Conservation (phyloP, 2,329 filamentous ascomycete genomes). For the Pseudovirgaria hyperparasitica region DNA sequence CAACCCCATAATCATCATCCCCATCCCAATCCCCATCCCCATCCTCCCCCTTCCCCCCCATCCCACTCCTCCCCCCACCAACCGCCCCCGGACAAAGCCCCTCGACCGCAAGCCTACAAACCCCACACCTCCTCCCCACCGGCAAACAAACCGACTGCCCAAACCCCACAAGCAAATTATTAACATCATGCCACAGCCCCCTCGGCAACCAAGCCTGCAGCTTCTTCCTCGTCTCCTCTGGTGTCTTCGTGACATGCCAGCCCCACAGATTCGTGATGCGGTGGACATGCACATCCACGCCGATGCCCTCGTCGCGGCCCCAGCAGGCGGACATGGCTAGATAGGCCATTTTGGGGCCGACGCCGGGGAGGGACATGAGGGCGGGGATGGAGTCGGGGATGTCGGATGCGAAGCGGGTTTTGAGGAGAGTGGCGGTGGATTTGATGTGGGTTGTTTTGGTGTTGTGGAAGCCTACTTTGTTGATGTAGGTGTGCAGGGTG, state of each 20-base stretch:
- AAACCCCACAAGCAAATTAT: constrained; percentile 74
- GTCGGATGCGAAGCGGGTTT: constrained; percentile 57
- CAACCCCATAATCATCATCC: constrained; percentile 16
- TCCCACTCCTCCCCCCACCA: constrained; percentile 34
- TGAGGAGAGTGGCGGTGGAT: constrained; percentile 57
- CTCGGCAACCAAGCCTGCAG: constrained; percentile 73
- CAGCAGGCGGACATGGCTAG: constrained; percentile 69
- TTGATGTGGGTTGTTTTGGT: constrained; percentile 84
- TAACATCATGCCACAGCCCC: constrained; percentile 86
- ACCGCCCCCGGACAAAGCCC: constrained; percentile 55
- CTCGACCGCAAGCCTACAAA: constrained; percentile 65
- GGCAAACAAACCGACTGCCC: constrained; percentile 80
- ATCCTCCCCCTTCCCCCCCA: constrained; percentile 31
- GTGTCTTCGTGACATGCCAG: constrained; percentile 70
- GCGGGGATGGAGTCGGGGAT: constrained; percentile 70
- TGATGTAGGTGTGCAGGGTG: constrained; percentile 60
- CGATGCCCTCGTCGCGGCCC: constrained; percentile 63
- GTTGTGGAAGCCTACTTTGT: constrained; percentile 84
- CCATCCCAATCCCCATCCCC: constrained; percentile 22
- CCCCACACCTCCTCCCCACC: constrained; percentile 66
- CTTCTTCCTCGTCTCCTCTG: constrained; percentile 66
- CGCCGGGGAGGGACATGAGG: constrained; percentile 66
- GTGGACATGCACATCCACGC: constrained; percentile 90
- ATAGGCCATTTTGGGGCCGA: constrained; percentile 92
- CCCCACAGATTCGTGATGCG: constrained; percentile 91